Conservation (phyloP, 225 moss, liverwort and hornwort species). For the Straminergon stramineum region DNA sequence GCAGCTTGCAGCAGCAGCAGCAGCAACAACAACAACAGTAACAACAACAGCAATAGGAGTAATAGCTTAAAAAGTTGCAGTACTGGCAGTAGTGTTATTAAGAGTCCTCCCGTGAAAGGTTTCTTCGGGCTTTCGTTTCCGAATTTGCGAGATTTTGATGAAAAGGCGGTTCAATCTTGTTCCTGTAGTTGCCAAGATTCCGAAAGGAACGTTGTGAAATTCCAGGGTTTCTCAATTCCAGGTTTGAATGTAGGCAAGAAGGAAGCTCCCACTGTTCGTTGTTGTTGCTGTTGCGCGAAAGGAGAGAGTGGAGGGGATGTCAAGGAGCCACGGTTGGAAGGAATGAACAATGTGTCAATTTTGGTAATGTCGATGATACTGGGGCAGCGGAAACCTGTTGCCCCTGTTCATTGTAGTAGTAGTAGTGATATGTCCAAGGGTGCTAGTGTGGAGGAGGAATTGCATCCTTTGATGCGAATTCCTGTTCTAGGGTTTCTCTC, state of each 20-base stretch:
- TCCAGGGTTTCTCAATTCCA: conserved; percentile 19
- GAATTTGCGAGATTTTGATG: conserved; percentile 8
- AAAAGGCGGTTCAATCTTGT: background rate
- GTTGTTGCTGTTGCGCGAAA: background rate
- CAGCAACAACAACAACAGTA: background rate
- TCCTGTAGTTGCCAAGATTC: conserved; percentile 16
- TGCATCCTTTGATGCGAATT: conserved; percentile 26
- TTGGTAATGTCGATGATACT: conserved; percentile 41
- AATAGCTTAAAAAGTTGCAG: background rate
- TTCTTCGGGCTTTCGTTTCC: conserved; percentile 16
- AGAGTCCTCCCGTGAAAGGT: background rate
- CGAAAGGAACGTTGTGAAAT: background rate
- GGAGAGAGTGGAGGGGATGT: background rate
- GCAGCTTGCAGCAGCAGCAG: background rate
- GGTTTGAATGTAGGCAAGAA: conserved; percentile 7
- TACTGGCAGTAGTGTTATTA: background rate
- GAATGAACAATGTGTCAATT: conserved; percentile 23
- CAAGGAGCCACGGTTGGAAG: conserved; percentile 10
- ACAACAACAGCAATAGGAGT: too few species aligned
- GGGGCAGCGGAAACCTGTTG: conserved; percentile 13
- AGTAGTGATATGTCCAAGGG: background rate
- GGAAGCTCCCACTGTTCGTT: background rate
- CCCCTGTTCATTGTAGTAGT: background rate
- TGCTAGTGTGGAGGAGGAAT: background rate
- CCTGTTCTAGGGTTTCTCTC: conserved; percentile 46